These are phyloP conservation scores for Lactifluus subvellereus DNA, from an alignment of 768 basidiomycete species.

Conservation along the genomic window DNA sequence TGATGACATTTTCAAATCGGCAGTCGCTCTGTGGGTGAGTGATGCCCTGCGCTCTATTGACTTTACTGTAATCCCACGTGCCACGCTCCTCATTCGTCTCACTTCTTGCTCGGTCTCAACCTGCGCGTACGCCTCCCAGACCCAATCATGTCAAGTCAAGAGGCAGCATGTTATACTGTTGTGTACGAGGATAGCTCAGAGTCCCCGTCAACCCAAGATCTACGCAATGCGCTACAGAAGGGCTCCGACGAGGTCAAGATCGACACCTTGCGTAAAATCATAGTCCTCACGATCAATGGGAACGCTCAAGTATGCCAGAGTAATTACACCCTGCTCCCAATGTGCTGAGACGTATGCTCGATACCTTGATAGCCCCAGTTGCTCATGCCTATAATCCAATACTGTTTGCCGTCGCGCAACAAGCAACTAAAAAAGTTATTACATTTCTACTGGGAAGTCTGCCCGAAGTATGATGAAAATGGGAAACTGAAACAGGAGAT, in stretches of 20 bases:
- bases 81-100: neutral
- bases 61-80: conserved; percentile 1
- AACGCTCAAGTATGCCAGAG: conserved; percentile 68
- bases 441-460: conserved; percentile 96
- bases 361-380: conserved; percentile 58
- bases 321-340: neutral
- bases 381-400: conserved; percentile 99
- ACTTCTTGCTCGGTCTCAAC: neutral
- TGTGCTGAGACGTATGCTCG: neutral
- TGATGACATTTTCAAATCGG: conserved; percentile 40
- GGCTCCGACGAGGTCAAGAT: conserved; percentile 96
- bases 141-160: conserved; percentile 37
- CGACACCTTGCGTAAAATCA: conserved; percentile 92
- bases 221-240: conserved; percentile 82
- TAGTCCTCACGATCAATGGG: conserved; percentile 90
- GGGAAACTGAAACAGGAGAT: conserved; percentile 99
- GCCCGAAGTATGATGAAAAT: conserved; percentile 94
- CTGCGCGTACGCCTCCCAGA: neutral
- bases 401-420: conserved; percentile 89
- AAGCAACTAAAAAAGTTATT: conserved; percentile 96
- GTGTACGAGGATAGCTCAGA: conserved; percentile 70
- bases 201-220: conserved; percentile 73
- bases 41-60: neutral
- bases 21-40: neutral
- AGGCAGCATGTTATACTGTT: conserved; percentile 71